Conservation (phyloP, 305 asterid species). For the Solanum hybrid region DNA sequence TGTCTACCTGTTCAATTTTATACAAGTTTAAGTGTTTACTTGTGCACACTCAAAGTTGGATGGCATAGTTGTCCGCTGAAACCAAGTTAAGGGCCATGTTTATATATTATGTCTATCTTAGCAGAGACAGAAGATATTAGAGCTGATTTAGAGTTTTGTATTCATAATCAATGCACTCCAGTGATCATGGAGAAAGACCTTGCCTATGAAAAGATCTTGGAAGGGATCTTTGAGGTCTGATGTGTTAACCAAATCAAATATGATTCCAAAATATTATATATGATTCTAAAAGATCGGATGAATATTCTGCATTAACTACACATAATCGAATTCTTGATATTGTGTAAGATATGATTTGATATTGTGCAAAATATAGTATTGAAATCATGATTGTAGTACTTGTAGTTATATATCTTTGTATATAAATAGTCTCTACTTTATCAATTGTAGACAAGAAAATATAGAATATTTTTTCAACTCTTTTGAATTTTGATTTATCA, state of each 20-base stretch:
- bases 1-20: not conserved
- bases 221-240: not conserved
- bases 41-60: not conserved
- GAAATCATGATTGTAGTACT: not conserved
- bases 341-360: not conserved
- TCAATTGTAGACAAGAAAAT: not conserved
- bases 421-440: not conserved
- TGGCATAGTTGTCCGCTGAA: not conserved
- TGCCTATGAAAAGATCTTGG: not conserved
- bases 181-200: not conserved
- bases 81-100: not conserved
- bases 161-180: not conserved
- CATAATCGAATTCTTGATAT: not conserved
- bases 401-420: not conserved
- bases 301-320: not conserved
- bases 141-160: not conserved
- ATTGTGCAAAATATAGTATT: not conserved
- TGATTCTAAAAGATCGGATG: not conserved
- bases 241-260: not conserved
- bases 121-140: not conserved
- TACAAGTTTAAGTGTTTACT: not conserved
- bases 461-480: not conserved
- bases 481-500: not conserved
- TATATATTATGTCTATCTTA: not conserved
- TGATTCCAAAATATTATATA: not conserved